Base-by-base conservation (phyloP, 2,329 filamentous ascomycete species). In the Aspergillus puulaauensis region DNA sequence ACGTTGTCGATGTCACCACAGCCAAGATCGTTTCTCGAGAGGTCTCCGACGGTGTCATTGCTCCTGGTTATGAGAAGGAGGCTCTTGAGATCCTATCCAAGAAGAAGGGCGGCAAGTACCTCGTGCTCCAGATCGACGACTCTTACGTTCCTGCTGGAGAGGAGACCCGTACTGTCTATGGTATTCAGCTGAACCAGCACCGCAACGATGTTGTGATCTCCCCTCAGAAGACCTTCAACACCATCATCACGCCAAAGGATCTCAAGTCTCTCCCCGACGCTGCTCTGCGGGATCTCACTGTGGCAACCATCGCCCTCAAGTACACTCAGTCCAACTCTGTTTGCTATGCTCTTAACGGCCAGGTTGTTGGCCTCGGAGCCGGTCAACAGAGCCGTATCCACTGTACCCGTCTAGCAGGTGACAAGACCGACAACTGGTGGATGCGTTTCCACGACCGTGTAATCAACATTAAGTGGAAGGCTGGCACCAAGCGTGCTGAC, bases 361-460 rank as follows among this genome's bases (percentile, higher is more conserved):
- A 98, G 78, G 85, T 98, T 68, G 84, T 99, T 67, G 95, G 95
- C 64, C 87, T 99, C 56, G 95, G 95, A 64, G 95, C 95, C 55
- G 95, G 95, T 60, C 95, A 99, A 78, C 95, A 99, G 80, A 96
- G 91, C 61, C 90, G 95, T 67, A 99, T 99, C 68, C 95, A 99
- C 84, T 99, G 95, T 86, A 99, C 95, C 43, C 89, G 95, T 65
- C 86, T 99, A 52, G 95, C 95, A 11, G 95, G 95, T 60, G 93
- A 98, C 82, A 99, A 99, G 83, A 91, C 93, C 49, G 95, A 99
- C 78, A 97, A 96, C 83, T 98, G 93, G 93, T 99, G 93, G 95
- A 90, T 99, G 83, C 90, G 95, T 70, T 98, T 98, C 86, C 90
- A 97, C 81, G 88, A 91, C 67, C 89, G 91, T 53, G 90, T 95